Conservation (phyloP, 805 yeast species). For the Starmera quercuum region DNA sequence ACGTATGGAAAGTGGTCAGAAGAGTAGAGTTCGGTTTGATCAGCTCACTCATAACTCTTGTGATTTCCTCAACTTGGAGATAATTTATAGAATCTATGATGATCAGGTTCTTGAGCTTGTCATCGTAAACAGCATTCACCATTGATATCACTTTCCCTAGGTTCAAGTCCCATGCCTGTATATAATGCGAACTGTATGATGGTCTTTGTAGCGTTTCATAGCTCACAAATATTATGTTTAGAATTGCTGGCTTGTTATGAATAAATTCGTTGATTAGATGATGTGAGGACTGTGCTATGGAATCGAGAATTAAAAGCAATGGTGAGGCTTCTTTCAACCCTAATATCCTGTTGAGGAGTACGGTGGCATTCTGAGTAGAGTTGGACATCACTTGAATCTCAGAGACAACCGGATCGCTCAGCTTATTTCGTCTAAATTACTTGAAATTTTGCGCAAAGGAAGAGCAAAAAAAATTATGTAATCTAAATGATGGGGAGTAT, state of each 20-base stretch:
- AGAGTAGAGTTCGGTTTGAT: constrained; percentile 39
- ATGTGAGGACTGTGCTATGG: constrained; percentile 59
- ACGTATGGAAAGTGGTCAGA: constrained; percentile 40
- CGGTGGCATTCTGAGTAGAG: constrained; percentile 34
- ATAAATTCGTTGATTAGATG: constrained; percentile 52
- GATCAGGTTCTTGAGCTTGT: constrained; percentile 31
- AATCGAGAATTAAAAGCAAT: constrained; percentile 61
- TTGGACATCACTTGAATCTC: constrained; percentile 21
- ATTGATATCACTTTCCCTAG: constrained; percentile 20
- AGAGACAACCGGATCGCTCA: background rate
- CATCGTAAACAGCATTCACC: constrained; percentile 7
- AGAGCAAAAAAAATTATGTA: too few relatives aligned
- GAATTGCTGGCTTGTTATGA: constrained; percentile 25
- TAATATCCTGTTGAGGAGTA: constrained; percentile 59
- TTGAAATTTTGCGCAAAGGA: too few relatives aligned
- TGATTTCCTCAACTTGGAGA: constrained; percentile 36
- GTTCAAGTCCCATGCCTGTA: constrained; percentile 32
- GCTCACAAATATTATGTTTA: constrained; percentile 47
- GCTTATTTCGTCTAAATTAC: too few relatives aligned
- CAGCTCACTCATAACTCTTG: constrained; percentile 41
- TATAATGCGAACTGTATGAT: constrained; percentile 35
- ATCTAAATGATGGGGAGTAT: too few relatives aligned
- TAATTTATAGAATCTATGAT: constrained; percentile 67
- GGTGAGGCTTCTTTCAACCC: constrained; percentile 70
- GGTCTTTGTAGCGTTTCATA: constrained; percentile 61